Evolutionary conservation across 2,329 filamentous ascomycete species (phyloP).

Genomic region (Didymella sp.): DNA sequence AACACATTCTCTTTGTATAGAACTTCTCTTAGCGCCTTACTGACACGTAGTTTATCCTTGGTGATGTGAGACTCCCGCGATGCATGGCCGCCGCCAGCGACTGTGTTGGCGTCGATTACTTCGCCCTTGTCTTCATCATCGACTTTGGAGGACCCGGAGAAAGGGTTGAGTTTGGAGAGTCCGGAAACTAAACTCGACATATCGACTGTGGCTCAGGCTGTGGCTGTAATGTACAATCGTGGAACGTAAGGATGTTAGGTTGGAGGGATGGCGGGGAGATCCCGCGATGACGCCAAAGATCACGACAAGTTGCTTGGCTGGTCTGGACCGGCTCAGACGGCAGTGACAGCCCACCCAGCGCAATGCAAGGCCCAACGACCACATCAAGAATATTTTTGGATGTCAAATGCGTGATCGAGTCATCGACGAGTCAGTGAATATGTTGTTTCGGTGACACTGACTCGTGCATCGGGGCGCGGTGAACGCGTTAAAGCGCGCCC

Average conservation of each 20-base stretch:
- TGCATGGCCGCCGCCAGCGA: conserved; percentile 67
- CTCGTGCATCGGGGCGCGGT: not conserved
- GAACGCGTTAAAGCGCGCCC: not conserved
- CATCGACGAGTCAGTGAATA: not conserved
- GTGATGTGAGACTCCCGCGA: conserved; percentile 58
- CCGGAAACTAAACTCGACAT: conserved; percentile 48
- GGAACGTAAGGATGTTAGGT: conserved; percentile 16
- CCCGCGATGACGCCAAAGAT: conserved; percentile 7
- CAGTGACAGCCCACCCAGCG: conserved; percentile 4
- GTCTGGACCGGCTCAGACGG: conserved; percentile 12
- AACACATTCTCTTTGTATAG: conserved; percentile 63
- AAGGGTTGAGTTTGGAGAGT: conserved; percentile 44
- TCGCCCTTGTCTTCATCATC: conserved; percentile 64
- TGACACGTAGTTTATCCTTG: conserved; percentile 65
- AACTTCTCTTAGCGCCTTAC: conserved; percentile 63
- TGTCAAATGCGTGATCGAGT: not conserved
- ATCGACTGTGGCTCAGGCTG: conserved; percentile 19
- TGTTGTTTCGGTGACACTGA: not conserved
- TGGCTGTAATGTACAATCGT: conserved; percentile 15
- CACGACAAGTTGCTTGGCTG: conserved; percentile 14
- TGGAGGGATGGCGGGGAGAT: conserved; percentile 5
- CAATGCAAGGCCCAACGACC: not conserved
- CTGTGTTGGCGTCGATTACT: conserved; percentile 55
- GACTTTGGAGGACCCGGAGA: conserved; percentile 34
- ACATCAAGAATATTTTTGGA: not conserved